Percentiles rank a stretch among this genome's conserved stretches.
Evolutionary conservation across 768 basidiomycete genomes (phyloP).

Genomic region (Xerocomellus amylosporus): DNA sequence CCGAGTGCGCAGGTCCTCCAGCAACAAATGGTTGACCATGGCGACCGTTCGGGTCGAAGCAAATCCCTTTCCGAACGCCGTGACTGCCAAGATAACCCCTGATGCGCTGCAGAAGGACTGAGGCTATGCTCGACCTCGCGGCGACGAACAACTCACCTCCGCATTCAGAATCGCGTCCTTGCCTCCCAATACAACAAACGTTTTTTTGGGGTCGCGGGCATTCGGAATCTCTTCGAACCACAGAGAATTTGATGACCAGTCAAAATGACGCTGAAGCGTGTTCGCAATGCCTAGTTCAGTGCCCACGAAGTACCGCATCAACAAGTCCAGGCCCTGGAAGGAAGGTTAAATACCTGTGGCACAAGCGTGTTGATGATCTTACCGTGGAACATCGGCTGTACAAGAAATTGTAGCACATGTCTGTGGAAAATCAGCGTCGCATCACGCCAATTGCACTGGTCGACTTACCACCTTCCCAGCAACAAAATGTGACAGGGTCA

Average conservation of each 20-base stretch:
- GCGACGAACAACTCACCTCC: slow-evolving; percentile 41
- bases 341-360: slow-evolving; percentile 4
- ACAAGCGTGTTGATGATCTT: slow-evolving; percentile 15
- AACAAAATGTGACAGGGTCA: slow-evolving; percentile 87
- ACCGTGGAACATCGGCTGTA: slow-evolving; percentile 69
- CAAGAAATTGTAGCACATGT: slow-evolving; percentile 89
- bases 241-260: slow-evolving; percentile 84
- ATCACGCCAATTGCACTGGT: background rate
- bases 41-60: slow-evolving; percentile 57
- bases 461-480: slow-evolving; percentile 86
- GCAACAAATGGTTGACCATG: slow-evolving; percentile 62
- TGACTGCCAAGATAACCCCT: slow-evolving; percentile 73
- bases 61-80: slow-evolving; percentile 64
- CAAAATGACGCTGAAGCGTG: slow-evolving; percentile 77
- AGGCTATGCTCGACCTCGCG: background rate
- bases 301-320: slow-evolving; percentile 87
- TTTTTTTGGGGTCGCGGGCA: slow-evolving; percentile 61
- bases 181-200: slow-evolving; percentile 78
- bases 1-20: slow-evolving; percentile 49
- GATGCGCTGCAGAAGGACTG: slow-evolving; percentile 49
- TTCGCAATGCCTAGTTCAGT: slow-evolving; percentile 87
- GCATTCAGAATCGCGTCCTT: slow-evolving; percentile 78
- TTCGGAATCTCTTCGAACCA: slow-evolving; percentile 91
- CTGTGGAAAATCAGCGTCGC: slow-evolving; percentile 34
- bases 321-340: slow-evolving; percentile 65